Conservation (phyloP, 2,329 filamentous ascomycete genomes). For the Hymenoscyphus repandus region DNA sequence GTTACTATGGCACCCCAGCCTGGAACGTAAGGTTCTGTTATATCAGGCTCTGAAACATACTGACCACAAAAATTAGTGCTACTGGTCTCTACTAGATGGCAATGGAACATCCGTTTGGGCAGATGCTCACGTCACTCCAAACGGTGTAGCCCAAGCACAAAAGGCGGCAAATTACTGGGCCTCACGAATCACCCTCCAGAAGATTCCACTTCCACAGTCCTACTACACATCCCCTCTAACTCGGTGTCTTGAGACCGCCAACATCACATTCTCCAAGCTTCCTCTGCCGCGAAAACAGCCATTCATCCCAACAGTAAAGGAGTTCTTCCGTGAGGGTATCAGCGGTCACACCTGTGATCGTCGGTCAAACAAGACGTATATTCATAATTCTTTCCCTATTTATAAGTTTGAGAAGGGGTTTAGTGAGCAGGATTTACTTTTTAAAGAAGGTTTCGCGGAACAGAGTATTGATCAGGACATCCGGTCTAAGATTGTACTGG, state of each 20-base stretch:
- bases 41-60: not conserved
- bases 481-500: slow-evolving; percentile 45
- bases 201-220: slow-evolving; percentile 54
- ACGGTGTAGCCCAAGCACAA: slow-evolving; percentile 51
- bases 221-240: slow-evolving; percentile 62
- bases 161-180: slow-evolving; percentile 57
- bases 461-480: slow-evolving; percentile 42
- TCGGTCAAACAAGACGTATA: slow-evolving; percentile 48
- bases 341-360: slow-evolving; percentile 65
- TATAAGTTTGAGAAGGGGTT: slow-evolving; percentile 58
- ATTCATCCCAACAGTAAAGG: slow-evolving; percentile 58
- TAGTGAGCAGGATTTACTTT: slow-evolving; percentile 48
- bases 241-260: slow-evolving; percentile 58
- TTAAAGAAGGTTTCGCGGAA: slow-evolving; percentile 39
- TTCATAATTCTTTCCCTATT: slow-evolving; percentile 45
- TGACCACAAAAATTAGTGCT: slow-evolving; percentile 40
- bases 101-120: slow-evolving; percentile 59
- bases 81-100: slow-evolving; percentile 60
- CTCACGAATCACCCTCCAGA: slow-evolving; percentile 43
- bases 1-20: slow-evolving; percentile 60
- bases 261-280: slow-evolving; percentile 53
- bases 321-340: slow-evolving; percentile 60
- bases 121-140: slow-evolving; percentile 56
- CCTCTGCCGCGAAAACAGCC: slow-evolving; percentile 43
- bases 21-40: slow-evolving; percentile 52